These are phyloP conservation scores for Amniculicola lignicola DNA, from an alignment of 495 filamentous ascomycete genomes.

Conservation along the genomic window DNA sequence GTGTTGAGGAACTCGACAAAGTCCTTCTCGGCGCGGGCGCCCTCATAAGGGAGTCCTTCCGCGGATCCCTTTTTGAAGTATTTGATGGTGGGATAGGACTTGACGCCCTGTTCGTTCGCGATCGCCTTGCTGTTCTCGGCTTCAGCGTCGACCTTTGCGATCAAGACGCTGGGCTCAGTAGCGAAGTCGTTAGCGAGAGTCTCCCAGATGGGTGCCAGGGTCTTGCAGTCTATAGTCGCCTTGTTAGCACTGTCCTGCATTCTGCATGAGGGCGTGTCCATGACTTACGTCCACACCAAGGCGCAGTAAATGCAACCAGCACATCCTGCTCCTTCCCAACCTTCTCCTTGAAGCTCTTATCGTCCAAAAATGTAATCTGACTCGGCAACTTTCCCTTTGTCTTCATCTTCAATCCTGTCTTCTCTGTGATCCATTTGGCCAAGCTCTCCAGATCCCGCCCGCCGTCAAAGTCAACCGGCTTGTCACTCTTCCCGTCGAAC, in stretches of 20 bases:
- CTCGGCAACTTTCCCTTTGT: slow-evolving; percentile 67
- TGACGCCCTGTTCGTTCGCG: slow-evolving; percentile 72
- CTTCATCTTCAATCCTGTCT: slow-evolving; percentile 79
- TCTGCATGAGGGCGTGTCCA: neutral
- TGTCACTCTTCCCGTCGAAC: slow-evolving; percentile 95
- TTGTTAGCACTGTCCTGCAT: slow-evolving; percentile 32
- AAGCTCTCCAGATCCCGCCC: slow-evolving; percentile 87
- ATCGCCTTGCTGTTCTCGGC: slow-evolving; percentile 75
- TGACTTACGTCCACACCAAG: slow-evolving; percentile 93
- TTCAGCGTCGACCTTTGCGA: slow-evolving; percentile 95
- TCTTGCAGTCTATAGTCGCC: slow-evolving; percentile 79
- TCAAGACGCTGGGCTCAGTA: slow-evolving; percentile 69
- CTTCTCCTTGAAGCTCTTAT: slow-evolving; percentile 68
- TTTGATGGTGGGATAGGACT: slow-evolving; percentile 93
- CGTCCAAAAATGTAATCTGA: slow-evolving; percentile 74
- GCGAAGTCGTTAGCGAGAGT: slow-evolving; percentile 77
- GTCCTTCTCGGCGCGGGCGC: slow-evolving; percentile 73
- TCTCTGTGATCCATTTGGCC: slow-evolving; percentile 74
- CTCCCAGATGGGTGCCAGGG: slow-evolving; percentile 87
- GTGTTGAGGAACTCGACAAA: slow-evolving; percentile 81
- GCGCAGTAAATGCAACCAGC: slow-evolving; percentile 92
- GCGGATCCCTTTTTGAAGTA: slow-evolving; percentile 90
- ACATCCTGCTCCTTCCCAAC: slow-evolving; percentile 87
- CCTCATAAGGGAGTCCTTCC: slow-evolving; percentile 67
- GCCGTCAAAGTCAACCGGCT: slow-evolving; percentile 78